Conservation (phyloP, 2,329 filamentous ascomycete genomes). For the Claviceps sp. region DNA sequence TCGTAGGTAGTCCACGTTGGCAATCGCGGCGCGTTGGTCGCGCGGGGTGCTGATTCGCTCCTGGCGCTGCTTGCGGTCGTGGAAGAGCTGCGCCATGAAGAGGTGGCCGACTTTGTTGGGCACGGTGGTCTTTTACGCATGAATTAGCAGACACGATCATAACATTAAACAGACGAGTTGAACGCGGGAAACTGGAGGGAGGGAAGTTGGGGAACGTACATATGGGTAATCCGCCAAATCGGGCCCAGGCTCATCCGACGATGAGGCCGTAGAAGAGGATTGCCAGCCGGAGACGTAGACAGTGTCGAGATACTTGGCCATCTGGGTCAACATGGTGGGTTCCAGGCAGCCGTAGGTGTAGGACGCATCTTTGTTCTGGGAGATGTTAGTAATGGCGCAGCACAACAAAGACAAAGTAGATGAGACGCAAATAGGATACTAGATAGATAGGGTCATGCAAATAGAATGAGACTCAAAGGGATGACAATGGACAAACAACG, state of each 20-base stretch:
- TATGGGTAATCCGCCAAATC: constrained; percentile 97
- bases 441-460: no score
- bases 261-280: constrained; percentile 88
- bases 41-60: constrained; percentile 72
- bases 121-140: constrained; percentile 61
- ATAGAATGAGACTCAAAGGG: neutral
- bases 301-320: constrained; percentile 97
- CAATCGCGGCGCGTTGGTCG: constrained; percentile 54
- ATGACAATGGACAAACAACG: neutral
- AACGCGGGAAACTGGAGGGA: neutral
- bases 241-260: constrained; percentile 89
- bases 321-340: constrained; percentile 96
- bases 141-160: neutral
- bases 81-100: constrained; percentile 97
- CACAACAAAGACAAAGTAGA: no score
- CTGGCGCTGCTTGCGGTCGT: constrained; percentile 97
- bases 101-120: constrained; percentile 97
- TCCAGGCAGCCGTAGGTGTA: constrained; percentile 96
- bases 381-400: no score
- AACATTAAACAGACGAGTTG: neutral
- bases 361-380: constrained; percentile 67
- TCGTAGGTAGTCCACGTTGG: constrained; percentile 84
- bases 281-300: constrained; percentile 99
- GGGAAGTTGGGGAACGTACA: constrained; percentile 32
- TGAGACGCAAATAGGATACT: no score